Base-by-base conservation (phyloP, 1,284 basidiomycete species). In the Malassezia arunalokei region DNA sequence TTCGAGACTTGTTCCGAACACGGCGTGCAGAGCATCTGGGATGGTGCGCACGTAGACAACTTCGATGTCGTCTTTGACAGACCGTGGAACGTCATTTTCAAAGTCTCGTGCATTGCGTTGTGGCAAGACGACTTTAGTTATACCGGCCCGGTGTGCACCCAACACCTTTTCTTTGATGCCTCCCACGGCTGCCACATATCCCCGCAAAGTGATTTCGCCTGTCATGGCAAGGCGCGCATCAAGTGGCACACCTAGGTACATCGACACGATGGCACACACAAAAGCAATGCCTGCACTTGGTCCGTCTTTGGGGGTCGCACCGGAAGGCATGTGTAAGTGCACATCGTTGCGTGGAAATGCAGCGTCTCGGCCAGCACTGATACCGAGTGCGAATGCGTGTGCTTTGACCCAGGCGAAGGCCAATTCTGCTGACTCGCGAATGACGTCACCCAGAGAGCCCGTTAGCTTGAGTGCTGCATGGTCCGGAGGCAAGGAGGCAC, bases 271-370 rank as follows among this genome's bases (percentile, higher is more conserved):
- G 0, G 87, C 87, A 62, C 86, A 86, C 1, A 82, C 81, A 81
- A 91, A 87, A 1, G 87, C 86, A 15, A 90, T 79, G 5, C 88
- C 88, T 0, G 88, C 87, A 62, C 62, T 58, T 43, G 87, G 87
- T 0, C 88, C 88, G 68, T 91, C 88, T 76, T 91, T 91, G 77
- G 83, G 87, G 71, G 87, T 84, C 1, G 86, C 84, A 1, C 87
- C 87, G 1, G 83, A 80, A 1, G 87, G 87, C 37, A 91, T 76
- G 68, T 92, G 88, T n/a, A 91, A 75, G 63, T 92, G 89, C 8
- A 91, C 77, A 66, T 91, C 87, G 49, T 87, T 81, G 37, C 82
- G 77, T 63, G 84, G 84, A 31, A 85, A 83, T 69, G 88, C 85
- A 40, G 84, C 79, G 28, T 80, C 77, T 40, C 80, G 79, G 29